These are phyloP conservation scores for Apostasia shenzhenica DNA, from an alignment of 106 monocot species.

Conservation along the genomic window DNA sequence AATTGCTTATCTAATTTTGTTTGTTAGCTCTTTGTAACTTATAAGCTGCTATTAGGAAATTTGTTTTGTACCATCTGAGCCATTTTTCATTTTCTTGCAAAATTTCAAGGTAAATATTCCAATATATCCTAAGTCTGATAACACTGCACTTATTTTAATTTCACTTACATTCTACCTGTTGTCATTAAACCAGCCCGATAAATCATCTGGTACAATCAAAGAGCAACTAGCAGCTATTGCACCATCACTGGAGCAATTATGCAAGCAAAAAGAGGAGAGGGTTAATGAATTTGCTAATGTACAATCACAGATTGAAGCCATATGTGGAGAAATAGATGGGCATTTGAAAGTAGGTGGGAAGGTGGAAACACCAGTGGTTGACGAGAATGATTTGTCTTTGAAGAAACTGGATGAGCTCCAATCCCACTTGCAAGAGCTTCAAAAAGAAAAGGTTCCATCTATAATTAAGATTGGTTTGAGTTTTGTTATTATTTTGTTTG, in stretches of 20 bases:
- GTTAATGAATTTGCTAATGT: constrained; percentile 66
- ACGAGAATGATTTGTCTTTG: constrained; percentile 80
- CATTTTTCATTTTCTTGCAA: too few species aligned
- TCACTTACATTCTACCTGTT: background rate
- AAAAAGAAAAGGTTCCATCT: constrained; percentile 80
- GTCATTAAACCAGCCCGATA: constrained; percentile 48
- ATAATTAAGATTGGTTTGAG: background rate
- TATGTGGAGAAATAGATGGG: constrained; percentile 68
- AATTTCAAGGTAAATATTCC: too few species aligned
- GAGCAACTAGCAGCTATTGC: constrained; percentile 86
- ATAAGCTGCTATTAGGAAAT: too few species aligned
- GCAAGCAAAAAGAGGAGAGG: constrained; percentile 69
- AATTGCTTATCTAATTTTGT: too few species aligned
- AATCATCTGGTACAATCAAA: constrained; percentile 79
- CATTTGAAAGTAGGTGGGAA: constrained; percentile 34
- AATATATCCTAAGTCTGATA: too few species aligned
- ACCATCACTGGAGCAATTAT: constrained; percentile 63
- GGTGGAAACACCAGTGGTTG: constrained; percentile 37
- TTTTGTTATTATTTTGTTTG: background rate
- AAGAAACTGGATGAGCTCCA: constrained; percentile 76
- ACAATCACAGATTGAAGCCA: constrained; percentile 74
- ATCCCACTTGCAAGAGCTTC: constrained; percentile 77
- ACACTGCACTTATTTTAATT: background rate
- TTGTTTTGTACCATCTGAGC: too few species aligned
- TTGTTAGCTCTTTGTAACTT: too few species aligned